A percentile compares a stretch with the other conserved stretches of the same genome.
Conservation (phyloP, 805 yeast species). For the Ogataea neopini region DNA sequence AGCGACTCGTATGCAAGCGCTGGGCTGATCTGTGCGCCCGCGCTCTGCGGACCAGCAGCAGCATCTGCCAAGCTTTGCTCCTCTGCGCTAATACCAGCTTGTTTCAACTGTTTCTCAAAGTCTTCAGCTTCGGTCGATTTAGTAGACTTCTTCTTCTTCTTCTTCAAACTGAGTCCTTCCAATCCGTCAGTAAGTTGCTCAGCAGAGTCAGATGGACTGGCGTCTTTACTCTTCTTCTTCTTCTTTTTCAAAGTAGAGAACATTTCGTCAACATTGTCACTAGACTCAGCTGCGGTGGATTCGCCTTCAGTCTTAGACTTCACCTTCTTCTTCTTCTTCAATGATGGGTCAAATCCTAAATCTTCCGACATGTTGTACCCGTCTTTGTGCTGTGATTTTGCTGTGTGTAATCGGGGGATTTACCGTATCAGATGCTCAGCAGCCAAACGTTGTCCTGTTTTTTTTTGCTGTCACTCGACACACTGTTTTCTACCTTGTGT, state of each 20-base stretch:
- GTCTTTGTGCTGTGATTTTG: neutral
- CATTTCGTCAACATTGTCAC: slow-evolving; percentile 54
- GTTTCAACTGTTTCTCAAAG: slow-evolving; percentile 84
- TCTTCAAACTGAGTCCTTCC: slow-evolving; percentile 69
- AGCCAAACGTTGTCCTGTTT: neutral
- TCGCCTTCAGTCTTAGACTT: slow-evolving; percentile 38
- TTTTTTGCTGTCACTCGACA: neutral
- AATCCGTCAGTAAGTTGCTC: slow-evolving; percentile 58
- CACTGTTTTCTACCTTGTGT: neutral
- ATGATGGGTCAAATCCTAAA: slow-evolving; percentile 71
- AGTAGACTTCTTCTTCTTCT: slow-evolving; percentile 76
- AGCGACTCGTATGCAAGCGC: slow-evolving; percentile 67
- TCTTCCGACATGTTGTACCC: slow-evolving; percentile 35
- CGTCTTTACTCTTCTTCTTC: slow-evolving; percentile 68
- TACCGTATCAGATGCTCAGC: neutral
- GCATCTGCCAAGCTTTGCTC: slow-evolving; percentile 16
- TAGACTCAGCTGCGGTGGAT: slow-evolving; percentile 40
- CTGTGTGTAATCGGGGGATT: neutral
- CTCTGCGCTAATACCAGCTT: slow-evolving; percentile 78
- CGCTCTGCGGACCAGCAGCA: slow-evolving; percentile 19
- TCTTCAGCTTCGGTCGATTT: slow-evolving; percentile 64
- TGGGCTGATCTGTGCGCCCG: slow-evolving; percentile 46
- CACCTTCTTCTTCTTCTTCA: slow-evolving; percentile 78
- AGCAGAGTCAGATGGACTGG: slow-evolving; percentile 39
- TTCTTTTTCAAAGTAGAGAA: slow-evolving; percentile 82